Percentiles rank a stretch among this genome's conserved stretches.
Evolutionary conservation across 2,329 filamentous ascomycete species (phyloP).

Genomic region (Colletotrichum camelliae): DNA sequence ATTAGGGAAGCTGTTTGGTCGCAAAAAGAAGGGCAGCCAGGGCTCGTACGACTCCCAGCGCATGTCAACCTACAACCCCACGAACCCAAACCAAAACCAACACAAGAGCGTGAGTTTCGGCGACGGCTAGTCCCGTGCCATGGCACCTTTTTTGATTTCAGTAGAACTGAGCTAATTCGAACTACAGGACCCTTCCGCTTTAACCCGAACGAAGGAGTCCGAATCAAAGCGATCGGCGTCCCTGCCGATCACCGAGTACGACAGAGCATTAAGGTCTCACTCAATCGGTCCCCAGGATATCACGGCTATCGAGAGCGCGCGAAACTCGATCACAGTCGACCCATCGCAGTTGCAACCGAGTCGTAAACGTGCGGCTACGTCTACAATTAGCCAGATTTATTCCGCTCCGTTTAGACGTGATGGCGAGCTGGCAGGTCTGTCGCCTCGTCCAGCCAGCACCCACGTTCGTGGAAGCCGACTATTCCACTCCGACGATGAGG

Average conservation of each 20-base stretch:
- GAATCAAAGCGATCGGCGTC: constrained; percentile 63
- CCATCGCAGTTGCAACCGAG: constrained; percentile 38
- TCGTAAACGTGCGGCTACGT: constrained; percentile 46
- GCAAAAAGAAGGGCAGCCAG: constrained; percentile 55
- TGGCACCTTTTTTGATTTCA: background rate
- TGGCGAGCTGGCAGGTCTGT: constrained; percentile 57
- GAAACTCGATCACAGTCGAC: constrained; percentile 58
- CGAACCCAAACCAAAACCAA: constrained; percentile 49
- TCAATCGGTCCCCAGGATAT: constrained; percentile 63
- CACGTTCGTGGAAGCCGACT: constrained; percentile 54
- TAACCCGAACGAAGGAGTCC: constrained; percentile 36
- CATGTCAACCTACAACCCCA: constrained; percentile 29
- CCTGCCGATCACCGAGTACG: constrained; percentile 64
- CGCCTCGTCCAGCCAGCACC: constrained; percentile 65
- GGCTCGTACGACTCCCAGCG: constrained; percentile 31
- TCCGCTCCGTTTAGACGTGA: constrained; percentile 40
- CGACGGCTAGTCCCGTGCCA: constrained; percentile 8
- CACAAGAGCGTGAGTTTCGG: constrained; percentile 55
- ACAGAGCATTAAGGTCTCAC: constrained; percentile 65
- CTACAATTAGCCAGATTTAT: constrained; percentile 42
- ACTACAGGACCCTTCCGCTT: constrained; percentile 42
- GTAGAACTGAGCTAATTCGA: background rate
- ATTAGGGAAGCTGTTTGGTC: constrained; percentile 63
- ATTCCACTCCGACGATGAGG: constrained; percentile 39
- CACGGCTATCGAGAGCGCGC: constrained; percentile 56